These are phyloP conservation scores for Stagonosporopsis rhizophila DNA, from an alignment of 2,329 filamentous ascomycete genomes.

Conservation along the genomic window DNA sequence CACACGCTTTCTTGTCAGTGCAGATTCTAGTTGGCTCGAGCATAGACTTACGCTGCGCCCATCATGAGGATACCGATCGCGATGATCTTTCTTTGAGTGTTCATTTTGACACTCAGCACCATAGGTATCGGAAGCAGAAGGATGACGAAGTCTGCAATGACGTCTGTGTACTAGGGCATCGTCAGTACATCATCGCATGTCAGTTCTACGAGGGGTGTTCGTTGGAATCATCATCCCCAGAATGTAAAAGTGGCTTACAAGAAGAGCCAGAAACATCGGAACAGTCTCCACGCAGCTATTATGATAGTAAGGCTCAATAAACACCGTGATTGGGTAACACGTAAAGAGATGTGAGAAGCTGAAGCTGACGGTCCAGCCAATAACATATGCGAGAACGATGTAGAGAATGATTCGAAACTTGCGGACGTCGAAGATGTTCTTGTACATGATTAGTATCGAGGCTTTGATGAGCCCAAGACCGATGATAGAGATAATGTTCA, in stretches of 20 bases:
- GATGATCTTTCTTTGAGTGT: conserved; percentile 28
- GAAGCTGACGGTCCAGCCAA: conserved; percentile 36
- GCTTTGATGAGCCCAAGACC: conserved; percentile 39
- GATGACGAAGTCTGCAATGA: conserved; percentile 32
- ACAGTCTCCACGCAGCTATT: conserved; percentile 35
- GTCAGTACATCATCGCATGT: conserved; percentile 1
- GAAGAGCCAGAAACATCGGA: conserved; percentile 31
- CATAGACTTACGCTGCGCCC: conserved; percentile 27
- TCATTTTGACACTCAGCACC: conserved; percentile 30
- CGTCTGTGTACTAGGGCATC: conserved; percentile 24
- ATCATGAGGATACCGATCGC: conserved; percentile 33
- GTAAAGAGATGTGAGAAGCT: conserved; percentile 36
- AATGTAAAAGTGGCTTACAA: conserved; percentile 18
- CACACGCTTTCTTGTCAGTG: conserved; percentile 24
- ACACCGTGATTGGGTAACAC: conserved; percentile 37
- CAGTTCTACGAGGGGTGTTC: background rate
- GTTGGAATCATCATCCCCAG: background rate
- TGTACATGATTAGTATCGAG: conserved; percentile 41
- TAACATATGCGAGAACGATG: conserved; percentile 27
- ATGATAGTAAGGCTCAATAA: conserved; percentile 36
- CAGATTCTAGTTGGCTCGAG: background rate
- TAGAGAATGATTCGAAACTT: conserved; percentile 32
- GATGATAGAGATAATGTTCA: conserved; percentile 37
- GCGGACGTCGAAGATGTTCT: conserved; percentile 35
- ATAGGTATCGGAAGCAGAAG: conserved; percentile 36